Evolutionary conservation across 1,139 yeast genomes (phyloP), one percentile per base, ranked within the genome.

Genomic region (Lodderomyces orthopsilosis): DNA sequence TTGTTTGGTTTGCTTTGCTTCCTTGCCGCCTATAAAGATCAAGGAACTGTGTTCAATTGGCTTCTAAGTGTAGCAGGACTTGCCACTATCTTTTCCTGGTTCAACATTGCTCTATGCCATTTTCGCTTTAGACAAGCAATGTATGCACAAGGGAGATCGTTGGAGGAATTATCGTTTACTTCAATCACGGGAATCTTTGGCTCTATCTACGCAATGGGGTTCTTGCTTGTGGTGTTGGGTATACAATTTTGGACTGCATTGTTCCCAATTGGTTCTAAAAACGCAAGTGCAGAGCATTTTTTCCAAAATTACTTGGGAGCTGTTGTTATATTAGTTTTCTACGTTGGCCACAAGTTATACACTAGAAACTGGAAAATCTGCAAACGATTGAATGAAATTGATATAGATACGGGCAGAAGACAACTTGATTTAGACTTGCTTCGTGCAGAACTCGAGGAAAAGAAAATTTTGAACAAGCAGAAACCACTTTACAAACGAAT

Each of bases 31-130:
- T 66, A 68, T 17, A 55, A 64, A 12, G 58, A 69, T 43, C 62
- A 70, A 50, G 63, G 57, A 8, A 62, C 58, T 22, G 69, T 71
- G 6, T 71, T 71, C 47, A 58, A 52, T 15, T 71, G 77, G 77
- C 61, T 71, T 51, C 60, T 71, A 42, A 66, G 74, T 38, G 62
- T 70, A 8, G 62, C 71, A 38, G 76, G 74, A 4, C 60, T 71
- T 46, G 65, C 70, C 14, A 66, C 76, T 22, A 57, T 71, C 35
- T 70, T 71, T 56, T 61, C 68, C 27, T 71, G 76, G 76, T 63
- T 66, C 14, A 62, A 68, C 41, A 69, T 70, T 46, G 63, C 64
- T 22, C 54, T 65, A 23, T 64, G 73, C 38, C 70, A 66, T 46
- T 51, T 71, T 26, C 59, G 73, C 44, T 70, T 70, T 51, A 59